Evolutionary conservation across 768 basidiomycete species (phyloP).

Genomic region (Pleurotus giganteus): DNA sequence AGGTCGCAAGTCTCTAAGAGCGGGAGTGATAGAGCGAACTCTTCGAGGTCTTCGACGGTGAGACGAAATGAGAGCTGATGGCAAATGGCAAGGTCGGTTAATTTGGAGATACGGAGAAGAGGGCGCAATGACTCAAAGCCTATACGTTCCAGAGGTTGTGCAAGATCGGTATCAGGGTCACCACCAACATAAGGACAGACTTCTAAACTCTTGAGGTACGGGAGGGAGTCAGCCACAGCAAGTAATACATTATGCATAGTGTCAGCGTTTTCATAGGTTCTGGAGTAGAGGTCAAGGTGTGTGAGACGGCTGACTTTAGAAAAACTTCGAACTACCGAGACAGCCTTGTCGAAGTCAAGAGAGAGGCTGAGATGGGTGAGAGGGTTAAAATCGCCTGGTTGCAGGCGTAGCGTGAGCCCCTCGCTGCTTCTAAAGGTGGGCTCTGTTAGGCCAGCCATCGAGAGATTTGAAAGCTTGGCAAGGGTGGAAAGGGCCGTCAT

Average conservation of each 20-base stretch:
- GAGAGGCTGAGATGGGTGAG: not conserved
- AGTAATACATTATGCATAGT: not conserved
- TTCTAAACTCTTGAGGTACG: not conserved
- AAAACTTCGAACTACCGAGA: too few relatives aligned
- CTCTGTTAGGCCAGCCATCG: not conserved
- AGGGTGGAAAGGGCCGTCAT: not conserved
- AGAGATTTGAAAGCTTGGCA: not conserved
- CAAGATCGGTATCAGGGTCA: not conserved
- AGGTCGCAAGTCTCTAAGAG: not conserved
- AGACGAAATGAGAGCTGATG: not conserved
- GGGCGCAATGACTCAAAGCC: not conserved
- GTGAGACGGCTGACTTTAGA: too few relatives aligned
- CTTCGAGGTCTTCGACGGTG: not conserved
- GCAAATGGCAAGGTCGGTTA: not conserved
- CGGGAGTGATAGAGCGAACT: not conserved
- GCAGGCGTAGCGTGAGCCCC: not conserved
- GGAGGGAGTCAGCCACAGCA: not conserved
- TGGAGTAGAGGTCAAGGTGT: not conserved
- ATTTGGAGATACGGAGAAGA: not conserved
- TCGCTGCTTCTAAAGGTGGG: not conserved
- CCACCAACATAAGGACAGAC: not conserved
- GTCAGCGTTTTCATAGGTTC: not conserved
- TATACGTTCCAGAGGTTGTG: not conserved
- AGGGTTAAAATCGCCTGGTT: not conserved
- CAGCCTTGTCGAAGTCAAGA: too few relatives aligned